Conservation (phyloP, 306 rosid genomes). For the Castanea crenata region DNA sequence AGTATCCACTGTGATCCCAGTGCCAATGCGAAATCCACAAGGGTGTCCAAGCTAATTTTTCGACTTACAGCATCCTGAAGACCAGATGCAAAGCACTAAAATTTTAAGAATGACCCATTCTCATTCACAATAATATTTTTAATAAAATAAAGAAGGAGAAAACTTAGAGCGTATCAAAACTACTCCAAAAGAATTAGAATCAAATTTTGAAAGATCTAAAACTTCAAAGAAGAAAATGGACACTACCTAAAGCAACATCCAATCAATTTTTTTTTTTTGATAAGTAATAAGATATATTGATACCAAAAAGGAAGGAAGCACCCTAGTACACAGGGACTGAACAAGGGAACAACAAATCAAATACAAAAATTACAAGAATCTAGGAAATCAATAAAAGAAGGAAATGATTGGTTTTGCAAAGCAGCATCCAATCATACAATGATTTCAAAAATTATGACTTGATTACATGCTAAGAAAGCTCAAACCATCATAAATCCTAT, state of each 20-base stretch:
- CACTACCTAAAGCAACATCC: background rate
- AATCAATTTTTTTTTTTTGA: background rate
- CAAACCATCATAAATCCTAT: background rate
- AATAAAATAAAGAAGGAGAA: background rate
- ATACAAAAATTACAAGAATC: no score
- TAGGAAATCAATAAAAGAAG: no score
- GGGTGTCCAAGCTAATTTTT: constrained; percentile 89
- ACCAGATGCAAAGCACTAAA: constrained; percentile 16
- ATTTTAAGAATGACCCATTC: background rate
- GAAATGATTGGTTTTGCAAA: background rate
- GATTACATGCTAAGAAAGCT: background rate
- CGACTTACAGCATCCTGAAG: constrained; percentile 91
- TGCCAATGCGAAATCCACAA: constrained; percentile 71
- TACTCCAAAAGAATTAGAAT: background rate
- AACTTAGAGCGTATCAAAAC: background rate
- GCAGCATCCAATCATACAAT: background rate
- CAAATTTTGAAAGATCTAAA: background rate
- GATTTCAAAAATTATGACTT: background rate
- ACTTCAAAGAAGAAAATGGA: background rate
- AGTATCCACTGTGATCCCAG: constrained; percentile 97
- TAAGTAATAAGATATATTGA: no score
- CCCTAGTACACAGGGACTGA: no score
- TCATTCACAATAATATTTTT: background rate
- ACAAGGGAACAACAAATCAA: no score
- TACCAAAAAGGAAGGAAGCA: no score